phyloP scores from a whole-genome alignment of 805 yeast genomes.

The Yarrowia osloensis region DNA sequence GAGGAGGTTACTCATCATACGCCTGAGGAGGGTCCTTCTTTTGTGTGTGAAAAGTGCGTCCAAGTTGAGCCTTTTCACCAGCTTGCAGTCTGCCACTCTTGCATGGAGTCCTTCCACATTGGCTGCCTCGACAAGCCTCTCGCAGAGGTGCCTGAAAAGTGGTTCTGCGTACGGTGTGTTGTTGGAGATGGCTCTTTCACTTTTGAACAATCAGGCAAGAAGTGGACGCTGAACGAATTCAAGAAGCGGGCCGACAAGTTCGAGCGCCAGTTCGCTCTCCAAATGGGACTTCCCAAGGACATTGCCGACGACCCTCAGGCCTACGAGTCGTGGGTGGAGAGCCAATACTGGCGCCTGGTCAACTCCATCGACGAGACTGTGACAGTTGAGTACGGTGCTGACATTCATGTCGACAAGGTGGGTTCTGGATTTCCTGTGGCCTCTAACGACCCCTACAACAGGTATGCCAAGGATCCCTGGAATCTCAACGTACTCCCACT shows the following conservation, averaged over 20 bases:
- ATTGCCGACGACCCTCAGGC: slow-evolving; percentile 32
- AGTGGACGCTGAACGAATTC: slow-evolving; percentile 63
- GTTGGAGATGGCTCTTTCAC: slow-evolving; percentile 87
- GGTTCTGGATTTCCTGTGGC: slow-evolving; percentile 46
- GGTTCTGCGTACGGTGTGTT: slow-evolving; percentile 86
- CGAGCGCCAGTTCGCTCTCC: slow-evolving; percentile 45
- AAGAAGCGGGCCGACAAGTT: slow-evolving; percentile 56
- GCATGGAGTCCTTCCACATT: slow-evolving; percentile 69
- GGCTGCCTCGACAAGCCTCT: slow-evolving; percentile 69
- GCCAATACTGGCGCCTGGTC: slow-evolving; percentile 44
- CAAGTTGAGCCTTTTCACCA: slow-evolving; percentile 1
- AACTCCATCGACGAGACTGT: slow-evolving; percentile 39
- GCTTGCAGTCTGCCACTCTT: slow-evolving; percentile 60
- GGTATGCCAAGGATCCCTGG: slow-evolving; percentile 45
- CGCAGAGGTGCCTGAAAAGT: slow-evolving; percentile 47
- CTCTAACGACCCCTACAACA: slow-evolving; percentile 39
- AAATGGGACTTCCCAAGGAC: slow-evolving; percentile 31
- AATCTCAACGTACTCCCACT: slow-evolving; percentile 44
- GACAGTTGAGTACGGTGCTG: slow-evolving; percentile 48
- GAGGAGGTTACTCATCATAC: background rate
- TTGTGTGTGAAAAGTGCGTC: slow-evolving; percentile 39
- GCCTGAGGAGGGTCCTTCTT: background rate
- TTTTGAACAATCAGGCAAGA: slow-evolving; percentile 63
- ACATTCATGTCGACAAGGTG: slow-evolving; percentile 43
- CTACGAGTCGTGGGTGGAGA: slow-evolving; percentile 39